Conservation (phyloP, 257 asterid species). For the Solanum chilense region DNA sequence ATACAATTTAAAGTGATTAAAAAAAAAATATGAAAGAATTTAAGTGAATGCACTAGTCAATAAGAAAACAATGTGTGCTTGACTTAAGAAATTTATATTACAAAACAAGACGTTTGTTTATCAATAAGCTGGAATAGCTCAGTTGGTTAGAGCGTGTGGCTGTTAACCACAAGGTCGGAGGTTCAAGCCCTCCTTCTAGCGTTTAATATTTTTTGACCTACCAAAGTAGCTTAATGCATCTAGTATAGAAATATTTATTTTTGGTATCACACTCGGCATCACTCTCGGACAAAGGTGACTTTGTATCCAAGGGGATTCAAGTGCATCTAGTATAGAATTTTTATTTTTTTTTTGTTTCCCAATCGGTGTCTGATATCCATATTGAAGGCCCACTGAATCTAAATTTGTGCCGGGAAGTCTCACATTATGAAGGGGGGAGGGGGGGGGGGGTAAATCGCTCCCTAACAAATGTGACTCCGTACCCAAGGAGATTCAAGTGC, state of each 20-base stretch:
- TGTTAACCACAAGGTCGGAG: conserved; percentile 99
- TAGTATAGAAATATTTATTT: too few relatives aligned
- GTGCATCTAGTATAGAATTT: too few relatives aligned
- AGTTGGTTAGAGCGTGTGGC: conserved; percentile 99
- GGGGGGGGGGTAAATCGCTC: too few relatives aligned
- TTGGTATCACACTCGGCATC: too few relatives aligned
- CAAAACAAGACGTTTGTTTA: background rate
- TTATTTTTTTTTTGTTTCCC: background rate
- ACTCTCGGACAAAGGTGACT: too few relatives aligned
- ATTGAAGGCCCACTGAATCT: too few relatives aligned
- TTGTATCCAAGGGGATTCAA: too few relatives aligned
- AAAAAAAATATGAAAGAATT: background rate
- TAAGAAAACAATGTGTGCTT: background rate
- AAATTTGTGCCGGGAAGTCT: background rate
- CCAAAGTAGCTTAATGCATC: background rate
- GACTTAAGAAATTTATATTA: background rate
- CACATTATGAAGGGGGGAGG: too few relatives aligned
- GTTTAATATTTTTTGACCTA: background rate
- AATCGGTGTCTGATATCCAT: too few relatives aligned
- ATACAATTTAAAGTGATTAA: background rate
- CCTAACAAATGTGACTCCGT: too few relatives aligned
- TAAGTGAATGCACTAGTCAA: background rate
- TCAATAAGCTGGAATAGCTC: conserved; percentile 81
- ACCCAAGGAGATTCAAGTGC: too few relatives aligned
- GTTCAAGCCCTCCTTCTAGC: conserved; percentile 73